These are phyloP conservation scores for Botrytis fabae DNA, from an alignment of 2,329 filamentous ascomycete species.

Conservation along the genomic window DNA sequence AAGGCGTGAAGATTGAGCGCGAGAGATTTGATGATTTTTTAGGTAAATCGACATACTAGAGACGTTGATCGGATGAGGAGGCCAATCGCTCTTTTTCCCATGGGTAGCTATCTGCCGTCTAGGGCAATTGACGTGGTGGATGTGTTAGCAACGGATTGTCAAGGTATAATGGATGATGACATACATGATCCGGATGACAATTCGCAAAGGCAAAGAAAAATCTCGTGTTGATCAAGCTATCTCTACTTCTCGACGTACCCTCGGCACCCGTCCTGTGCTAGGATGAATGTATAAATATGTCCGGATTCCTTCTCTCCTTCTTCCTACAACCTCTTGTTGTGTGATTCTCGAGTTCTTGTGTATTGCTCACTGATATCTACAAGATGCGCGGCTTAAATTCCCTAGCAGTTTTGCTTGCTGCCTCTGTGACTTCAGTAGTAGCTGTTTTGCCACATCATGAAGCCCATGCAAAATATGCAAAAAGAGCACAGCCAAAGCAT, in stretches of 20 bases:
- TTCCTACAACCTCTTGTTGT: neutral
- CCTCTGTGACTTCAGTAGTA: neutral
- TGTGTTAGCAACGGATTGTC: neutral
- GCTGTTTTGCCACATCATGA: slow-evolving; percentile 2
- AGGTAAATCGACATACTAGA: neutral
- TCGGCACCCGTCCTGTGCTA: neutral
- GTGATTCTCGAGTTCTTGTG: neutral
- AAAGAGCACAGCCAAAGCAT: slow-evolving; percentile 16
- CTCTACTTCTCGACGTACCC: neutral
- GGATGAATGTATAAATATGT: neutral
- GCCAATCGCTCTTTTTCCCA: neutral
- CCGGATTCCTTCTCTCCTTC: neutral
- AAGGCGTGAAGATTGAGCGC: neutral
- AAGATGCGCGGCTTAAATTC: slow-evolving; percentile 16
- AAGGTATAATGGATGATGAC: neutral
- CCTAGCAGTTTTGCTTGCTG: slow-evolving; percentile 17
- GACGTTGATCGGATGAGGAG: neutral
- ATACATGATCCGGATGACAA: neutral
- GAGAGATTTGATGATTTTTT: neutral
- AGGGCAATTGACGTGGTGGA: neutral
- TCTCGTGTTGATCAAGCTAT: neutral
- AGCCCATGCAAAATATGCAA: slow-evolving; percentile 20
- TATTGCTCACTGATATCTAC: neutral
- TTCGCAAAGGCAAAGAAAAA: too few species aligned
- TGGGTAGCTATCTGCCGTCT: neutral